Conservation (phyloP, 208 protist genomes). For the Wallacemonas rigidus region DNA sequence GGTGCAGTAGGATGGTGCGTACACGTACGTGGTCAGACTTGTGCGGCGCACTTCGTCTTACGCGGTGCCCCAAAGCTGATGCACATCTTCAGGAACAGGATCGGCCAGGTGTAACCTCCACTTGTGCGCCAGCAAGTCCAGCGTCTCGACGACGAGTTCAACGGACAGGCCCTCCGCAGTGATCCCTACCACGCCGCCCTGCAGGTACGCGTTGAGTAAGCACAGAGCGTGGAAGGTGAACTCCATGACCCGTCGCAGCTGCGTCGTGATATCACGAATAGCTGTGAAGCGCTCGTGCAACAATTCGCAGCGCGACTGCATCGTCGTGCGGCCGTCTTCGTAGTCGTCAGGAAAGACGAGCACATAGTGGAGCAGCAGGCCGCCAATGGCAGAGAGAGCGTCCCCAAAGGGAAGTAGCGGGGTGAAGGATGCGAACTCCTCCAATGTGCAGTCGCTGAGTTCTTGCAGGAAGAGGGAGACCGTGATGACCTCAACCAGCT, state of each 20-base stretch:
- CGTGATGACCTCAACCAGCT: constrained; percentile 83
- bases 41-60: constrained; percentile 10
- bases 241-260: constrained; percentile 75
- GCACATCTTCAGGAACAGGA: constrained; percentile 56
- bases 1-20: too few species aligned
- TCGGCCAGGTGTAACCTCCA: constrained; percentile 73
- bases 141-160: constrained; percentile 51
- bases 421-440: constrained; percentile 55
- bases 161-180: constrained; percentile 24
- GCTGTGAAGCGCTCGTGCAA: constrained; percentile 68
- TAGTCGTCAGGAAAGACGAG: constrained; percentile 86
- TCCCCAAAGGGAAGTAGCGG: constrained; percentile 72
- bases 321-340: constrained; percentile 61
- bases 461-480: constrained; percentile 66
- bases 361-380: constrained; percentile 85
- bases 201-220: constrained; percentile 71
- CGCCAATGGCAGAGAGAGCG: constrained; percentile 72
- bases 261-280: constrained; percentile 58
- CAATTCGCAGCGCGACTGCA: constrained; percentile 58
- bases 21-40: neutral
- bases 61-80: constrained; percentile 38
- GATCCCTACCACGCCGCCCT: constrained; percentile 37
- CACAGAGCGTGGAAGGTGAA: constrained; percentile 82
- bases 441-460: constrained; percentile 58
- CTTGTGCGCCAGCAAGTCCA: constrained; percentile 64